Conservation (phyloP, 2,329 filamentous ascomycete species). For the Alternaria brassicae region DNA sequence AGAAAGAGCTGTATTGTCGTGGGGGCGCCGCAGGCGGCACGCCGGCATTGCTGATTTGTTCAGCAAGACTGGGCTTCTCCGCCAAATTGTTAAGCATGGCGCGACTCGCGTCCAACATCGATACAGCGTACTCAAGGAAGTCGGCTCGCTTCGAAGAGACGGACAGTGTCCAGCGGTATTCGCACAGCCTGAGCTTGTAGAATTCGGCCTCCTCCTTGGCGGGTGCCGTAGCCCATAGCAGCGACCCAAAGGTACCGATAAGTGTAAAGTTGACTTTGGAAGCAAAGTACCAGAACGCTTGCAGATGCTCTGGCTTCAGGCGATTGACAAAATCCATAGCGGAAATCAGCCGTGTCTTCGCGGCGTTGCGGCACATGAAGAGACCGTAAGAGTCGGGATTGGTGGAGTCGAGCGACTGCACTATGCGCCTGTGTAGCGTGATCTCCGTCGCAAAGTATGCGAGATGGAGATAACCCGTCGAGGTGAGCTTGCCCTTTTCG, state of each 20-base stretch:
- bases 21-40: slow-evolving; percentile 44
- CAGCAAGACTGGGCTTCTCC: slow-evolving; percentile 52
- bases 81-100: slow-evolving; percentile 55
- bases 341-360: slow-evolving; percentile 91
- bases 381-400: slow-evolving; percentile 77
- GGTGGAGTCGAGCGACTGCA: slow-evolving; percentile 72
- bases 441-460: slow-evolving; percentile 96
- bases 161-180: slow-evolving; percentile 93
- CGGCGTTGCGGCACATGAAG: slow-evolving; percentile 91
- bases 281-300: slow-evolving; percentile 92
- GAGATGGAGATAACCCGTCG: slow-evolving; percentile 75
- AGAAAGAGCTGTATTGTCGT: slow-evolving; percentile 25
- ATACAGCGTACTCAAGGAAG: slow-evolving; percentile 56
- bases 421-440: slow-evolving; percentile 87
- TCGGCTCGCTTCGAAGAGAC: slow-evolving; percentile 77
- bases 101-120: slow-evolving; percentile 54
- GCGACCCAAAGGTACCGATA: slow-evolving; percentile 89
- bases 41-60: slow-evolving; percentile 49
- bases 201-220: slow-evolving; percentile 90
- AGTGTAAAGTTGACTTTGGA: slow-evolving; percentile 91
- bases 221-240: slow-evolving; percentile 88
- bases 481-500: slow-evolving; percentile 53
- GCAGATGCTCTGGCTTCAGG: slow-evolving; percentile 81
- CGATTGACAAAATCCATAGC: slow-evolving; percentile 98
- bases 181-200: slow-evolving; percentile 82